Conservation (phyloP, 2,329 filamentous ascomycete species). For the Aspergillus sp. region DNA sequence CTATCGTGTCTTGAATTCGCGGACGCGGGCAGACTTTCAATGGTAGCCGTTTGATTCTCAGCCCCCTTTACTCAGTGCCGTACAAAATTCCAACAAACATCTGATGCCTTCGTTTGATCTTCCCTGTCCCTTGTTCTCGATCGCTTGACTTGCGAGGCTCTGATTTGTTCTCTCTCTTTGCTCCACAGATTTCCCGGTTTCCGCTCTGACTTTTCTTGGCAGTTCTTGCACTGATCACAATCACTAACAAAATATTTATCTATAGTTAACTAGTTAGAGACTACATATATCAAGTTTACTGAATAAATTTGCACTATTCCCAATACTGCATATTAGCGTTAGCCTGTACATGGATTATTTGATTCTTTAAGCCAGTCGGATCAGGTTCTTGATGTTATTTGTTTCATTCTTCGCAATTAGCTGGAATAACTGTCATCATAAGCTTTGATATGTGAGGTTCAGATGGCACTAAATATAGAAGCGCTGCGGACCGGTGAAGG, state of each 20-base stretch:
- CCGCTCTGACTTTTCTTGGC: no score
- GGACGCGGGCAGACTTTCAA: not conserved
- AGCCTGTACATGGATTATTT: not conserved
- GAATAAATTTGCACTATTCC: not conserved
- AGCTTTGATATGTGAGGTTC: not conserved
- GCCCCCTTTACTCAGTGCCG: conserved; percentile 4
- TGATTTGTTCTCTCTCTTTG: not conserved
- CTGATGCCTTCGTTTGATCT: not conserved
- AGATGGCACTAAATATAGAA: not conserved
- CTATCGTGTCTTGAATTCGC: not conserved
- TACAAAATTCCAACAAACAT: not conserved
- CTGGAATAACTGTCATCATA: not conserved
- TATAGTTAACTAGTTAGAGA: not conserved
- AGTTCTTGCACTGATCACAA: not conserved
- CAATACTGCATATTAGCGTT: not conserved
- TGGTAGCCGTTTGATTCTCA: not conserved
- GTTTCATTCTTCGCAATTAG: not conserved
- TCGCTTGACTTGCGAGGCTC: not conserved
- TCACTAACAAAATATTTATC: not conserved
- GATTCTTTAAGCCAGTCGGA: not conserved
- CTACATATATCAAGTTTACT: not conserved
- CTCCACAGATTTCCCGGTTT: not conserved
- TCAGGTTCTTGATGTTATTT: not conserved
- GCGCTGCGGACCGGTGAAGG: not conserved
- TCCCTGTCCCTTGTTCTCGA: not conserved